Evolutionary conservation across 768 basidiomycete genomes (phyloP).

Genomic region (Leccinellum luteum): DNA sequence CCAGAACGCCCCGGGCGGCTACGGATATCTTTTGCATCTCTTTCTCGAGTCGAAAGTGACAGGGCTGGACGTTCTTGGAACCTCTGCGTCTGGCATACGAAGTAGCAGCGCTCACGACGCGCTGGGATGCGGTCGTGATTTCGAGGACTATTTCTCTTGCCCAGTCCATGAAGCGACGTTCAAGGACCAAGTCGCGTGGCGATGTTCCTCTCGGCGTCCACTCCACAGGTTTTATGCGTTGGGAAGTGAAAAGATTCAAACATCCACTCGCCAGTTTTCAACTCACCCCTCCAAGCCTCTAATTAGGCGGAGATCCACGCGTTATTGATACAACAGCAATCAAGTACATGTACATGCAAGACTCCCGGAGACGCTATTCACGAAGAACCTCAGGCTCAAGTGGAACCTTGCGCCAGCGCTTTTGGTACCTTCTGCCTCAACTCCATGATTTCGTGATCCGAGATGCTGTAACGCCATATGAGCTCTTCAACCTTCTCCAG

Average conservation of each 20-base stretch:
- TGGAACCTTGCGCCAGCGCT: too few species aligned
- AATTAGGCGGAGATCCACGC: too few species aligned
- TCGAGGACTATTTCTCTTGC: not conserved
- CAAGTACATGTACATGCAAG: too few species aligned
- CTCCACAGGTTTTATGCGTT: too few species aligned
- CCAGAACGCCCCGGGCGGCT: not conserved
- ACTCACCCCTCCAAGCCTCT: too few species aligned
- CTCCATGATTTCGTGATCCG: not conserved
- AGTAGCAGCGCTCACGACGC: not conserved
- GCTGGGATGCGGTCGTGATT: not conserved
- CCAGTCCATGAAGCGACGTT: not conserved
- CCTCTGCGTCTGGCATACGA: conserved; percentile 1
- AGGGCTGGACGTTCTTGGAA: not conserved
- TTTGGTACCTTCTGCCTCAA: not conserved
- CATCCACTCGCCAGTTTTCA: too few species aligned
- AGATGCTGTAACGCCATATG: not conserved
- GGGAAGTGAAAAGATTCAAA: too few species aligned
- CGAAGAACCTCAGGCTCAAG: too few species aligned
- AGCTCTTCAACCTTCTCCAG: not conserved
- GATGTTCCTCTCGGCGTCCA: not conserved
- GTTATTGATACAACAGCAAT: too few species aligned
- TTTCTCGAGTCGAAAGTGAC: conserved; percentile 14
- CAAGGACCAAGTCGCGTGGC: not conserved
- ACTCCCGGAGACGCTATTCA: too few species aligned
- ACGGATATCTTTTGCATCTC: conserved; percentile 13